Conservation (phyloP, 768 basidiomycete species). For the Chalciporus chontae region DNA sequence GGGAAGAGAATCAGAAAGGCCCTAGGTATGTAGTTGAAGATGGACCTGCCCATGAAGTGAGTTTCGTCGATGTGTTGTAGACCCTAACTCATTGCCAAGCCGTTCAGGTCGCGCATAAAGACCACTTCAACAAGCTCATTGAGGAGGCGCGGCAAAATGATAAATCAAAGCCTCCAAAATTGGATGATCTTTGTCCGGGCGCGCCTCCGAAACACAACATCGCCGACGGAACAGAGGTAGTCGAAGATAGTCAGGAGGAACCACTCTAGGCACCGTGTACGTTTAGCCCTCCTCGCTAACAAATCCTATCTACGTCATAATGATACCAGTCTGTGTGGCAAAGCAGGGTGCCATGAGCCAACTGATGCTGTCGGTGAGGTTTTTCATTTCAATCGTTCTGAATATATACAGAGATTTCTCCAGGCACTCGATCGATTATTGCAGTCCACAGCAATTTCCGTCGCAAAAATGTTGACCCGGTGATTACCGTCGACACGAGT, state of each 20-base stretch:
- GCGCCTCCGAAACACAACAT: not conserved
- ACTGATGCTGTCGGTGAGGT: conserved; percentile 6
- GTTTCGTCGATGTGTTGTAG: conserved; percentile 1
- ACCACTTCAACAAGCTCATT: conserved; percentile 34
- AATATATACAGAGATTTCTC: too few relatives aligned
- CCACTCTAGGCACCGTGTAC: conserved; percentile 4
- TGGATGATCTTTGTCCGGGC: not conserved
- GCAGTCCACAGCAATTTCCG: not conserved
- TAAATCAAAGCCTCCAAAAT: conserved; percentile 21
- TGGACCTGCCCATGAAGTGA: conserved; percentile 38
- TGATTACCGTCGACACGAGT: conserved; percentile 4
- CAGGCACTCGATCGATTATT: not conserved
- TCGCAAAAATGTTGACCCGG: not conserved
- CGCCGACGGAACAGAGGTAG: conserved; percentile 18
- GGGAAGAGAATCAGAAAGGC: conserved; percentile 51
- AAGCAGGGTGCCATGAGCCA: not conserved
- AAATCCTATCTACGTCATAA: not conserved
- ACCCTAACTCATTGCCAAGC: not conserved
- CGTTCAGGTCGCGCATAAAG: conserved; percentile 21
- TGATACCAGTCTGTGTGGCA: not conserved
- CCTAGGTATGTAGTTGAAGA: conserved; percentile 36
- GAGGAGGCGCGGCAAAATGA: conserved; percentile 33
- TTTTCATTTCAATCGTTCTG: not conserved
- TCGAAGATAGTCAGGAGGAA: conserved; percentile 38
- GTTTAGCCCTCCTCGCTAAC: not conserved